Evolutionary conservation across 2,329 filamentous ascomycete genomes (phyloP).

Genomic region (Phyllosticta ampelicida): DNA sequence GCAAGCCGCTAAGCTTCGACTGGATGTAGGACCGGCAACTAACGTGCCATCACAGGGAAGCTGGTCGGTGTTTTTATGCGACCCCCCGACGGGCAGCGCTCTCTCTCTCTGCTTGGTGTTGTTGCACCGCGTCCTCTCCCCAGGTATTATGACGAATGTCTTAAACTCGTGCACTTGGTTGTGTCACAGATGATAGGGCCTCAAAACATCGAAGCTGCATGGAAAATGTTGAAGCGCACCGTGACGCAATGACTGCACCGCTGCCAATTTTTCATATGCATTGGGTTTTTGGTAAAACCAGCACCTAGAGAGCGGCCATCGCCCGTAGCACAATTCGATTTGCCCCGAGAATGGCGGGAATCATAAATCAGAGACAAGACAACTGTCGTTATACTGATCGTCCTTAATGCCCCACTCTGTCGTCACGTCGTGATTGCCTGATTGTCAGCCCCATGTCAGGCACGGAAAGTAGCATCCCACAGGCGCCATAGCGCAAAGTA

Average conservation of each 20-base stretch:
- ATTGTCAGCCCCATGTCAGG: neutral
- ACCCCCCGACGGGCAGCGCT: neutral
- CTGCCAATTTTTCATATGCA: neutral
- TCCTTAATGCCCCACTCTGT: neutral
- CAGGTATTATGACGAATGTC: neutral
- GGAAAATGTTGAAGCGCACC: neutral
- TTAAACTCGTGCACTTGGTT: neutral
- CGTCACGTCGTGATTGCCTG: neutral
- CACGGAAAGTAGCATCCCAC: conserved; percentile 1
- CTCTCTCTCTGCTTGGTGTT: neutral
- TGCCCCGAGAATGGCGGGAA: neutral
- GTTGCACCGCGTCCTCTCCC: too few species aligned
- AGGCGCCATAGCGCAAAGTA: conserved; percentile 16
- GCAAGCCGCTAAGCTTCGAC: neutral
- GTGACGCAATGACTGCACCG: neutral
- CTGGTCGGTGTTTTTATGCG: neutral
- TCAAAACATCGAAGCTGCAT: neutral
- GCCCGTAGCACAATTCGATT: neutral
- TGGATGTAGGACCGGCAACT: neutral
- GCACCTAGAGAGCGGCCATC: neutral
- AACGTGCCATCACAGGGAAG: neutral
- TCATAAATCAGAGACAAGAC: neutral
- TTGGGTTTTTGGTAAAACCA: neutral
- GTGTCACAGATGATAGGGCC: neutral
- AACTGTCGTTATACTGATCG: neutral